Evolutionary conservation across 345 rosid genomes (phyloP).

Genomic region (Bruguiera sexangula): DNA sequence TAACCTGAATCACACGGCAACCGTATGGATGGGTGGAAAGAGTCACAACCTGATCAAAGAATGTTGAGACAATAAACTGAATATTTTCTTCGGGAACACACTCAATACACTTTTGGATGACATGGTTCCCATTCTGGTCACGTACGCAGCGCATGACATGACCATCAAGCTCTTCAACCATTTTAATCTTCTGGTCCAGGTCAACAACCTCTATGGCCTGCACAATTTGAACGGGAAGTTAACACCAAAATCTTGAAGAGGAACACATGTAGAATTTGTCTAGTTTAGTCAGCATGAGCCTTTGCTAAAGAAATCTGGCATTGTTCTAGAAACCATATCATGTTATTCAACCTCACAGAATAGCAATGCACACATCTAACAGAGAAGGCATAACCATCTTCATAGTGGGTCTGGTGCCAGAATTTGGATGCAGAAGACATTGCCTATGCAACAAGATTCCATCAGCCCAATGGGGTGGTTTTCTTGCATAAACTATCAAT

Average conservation of each 20-base stretch:
- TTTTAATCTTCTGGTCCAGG: constrained; percentile 78
- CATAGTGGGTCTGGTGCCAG: neutral
- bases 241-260: neutral
- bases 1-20: constrained; percentile 94
- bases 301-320: neutral
- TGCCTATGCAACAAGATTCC: neutral
- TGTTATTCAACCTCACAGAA: neutral
- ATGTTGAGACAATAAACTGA: constrained; percentile 70
- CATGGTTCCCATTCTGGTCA: constrained; percentile 98
- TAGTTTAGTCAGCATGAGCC: neutral
- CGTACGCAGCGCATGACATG: constrained; percentile 92
- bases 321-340: neutral
- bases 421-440: neutral
- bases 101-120: constrained; percentile 94
- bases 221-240: neutral
- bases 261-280: neutral
- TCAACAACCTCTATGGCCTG: constrained; percentile 96
- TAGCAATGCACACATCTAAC: neutral
- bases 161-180: constrained; percentile 93
- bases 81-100: constrained; percentile 89
- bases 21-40: constrained; percentile 93
- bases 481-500: neutral
- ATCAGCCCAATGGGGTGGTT: neutral
- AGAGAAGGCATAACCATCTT: neutral
- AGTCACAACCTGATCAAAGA: constrained; percentile 82